Evolutionary conservation across 2,329 filamentous ascomycete species (phyloP).

Genomic region (Botrytis pseudocinerea): DNA sequence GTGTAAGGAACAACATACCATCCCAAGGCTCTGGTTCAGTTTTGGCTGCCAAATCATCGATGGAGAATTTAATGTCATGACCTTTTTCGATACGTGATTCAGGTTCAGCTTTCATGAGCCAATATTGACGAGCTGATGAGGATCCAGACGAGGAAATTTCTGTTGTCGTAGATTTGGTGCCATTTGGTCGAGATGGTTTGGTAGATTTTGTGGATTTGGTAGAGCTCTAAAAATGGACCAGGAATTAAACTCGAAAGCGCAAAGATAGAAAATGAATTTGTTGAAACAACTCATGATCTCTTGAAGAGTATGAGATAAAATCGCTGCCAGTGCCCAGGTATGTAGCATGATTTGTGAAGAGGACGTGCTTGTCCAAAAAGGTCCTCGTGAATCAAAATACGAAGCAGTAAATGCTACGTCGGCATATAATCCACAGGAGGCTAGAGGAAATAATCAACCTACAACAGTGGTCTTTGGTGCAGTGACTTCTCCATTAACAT

Average conservation of each 20-base stretch:
- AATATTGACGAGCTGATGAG: conserved; percentile 54
- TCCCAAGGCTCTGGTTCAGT: conserved; percentile 86
- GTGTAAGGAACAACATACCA: conserved; percentile 53
- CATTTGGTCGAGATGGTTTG: conserved; percentile 20
- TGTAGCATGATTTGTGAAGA: background rate
- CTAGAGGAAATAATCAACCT: background rate
- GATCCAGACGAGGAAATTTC: background rate
- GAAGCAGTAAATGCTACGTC: background rate
- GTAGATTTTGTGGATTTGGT: conserved; percentile 13
- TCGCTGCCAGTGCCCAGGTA: background rate
- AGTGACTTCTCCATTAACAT: conserved; percentile 2
- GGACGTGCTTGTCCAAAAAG: background rate
- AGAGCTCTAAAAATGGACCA: conserved; percentile 20
- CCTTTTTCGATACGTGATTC: conserved; percentile 84
- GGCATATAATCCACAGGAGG: background rate
- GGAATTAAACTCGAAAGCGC: conserved; percentile 7
- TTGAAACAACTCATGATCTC: background rate
- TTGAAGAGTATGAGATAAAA: background rate
- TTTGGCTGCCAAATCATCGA: conserved; percentile 78
- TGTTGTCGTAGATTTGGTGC: conserved; percentile 19
- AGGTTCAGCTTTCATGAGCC: conserved; percentile 87
- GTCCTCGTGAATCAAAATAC: background rate
- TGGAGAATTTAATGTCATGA: conserved; percentile 87
- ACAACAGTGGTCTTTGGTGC: conserved; percentile 3
- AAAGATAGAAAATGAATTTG: background rate